phyloP scores from a whole-genome alignment of 108 stramenopile species.

The Licmophora abbreviata region DNA sequence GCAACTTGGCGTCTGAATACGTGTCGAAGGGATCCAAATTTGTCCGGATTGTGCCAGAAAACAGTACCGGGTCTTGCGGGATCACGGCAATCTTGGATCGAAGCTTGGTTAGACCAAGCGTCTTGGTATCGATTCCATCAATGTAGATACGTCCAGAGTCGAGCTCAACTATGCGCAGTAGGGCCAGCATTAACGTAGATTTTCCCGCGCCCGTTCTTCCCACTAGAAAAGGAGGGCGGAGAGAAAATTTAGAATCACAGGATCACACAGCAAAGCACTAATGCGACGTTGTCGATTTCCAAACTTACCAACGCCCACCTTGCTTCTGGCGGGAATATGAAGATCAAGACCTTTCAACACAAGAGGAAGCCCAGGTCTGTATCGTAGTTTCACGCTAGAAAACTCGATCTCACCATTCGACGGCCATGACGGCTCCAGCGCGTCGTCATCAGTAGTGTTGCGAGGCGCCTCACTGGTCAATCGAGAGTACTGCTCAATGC shows the following conservation, averaged over 20 bases:
- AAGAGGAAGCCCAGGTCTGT: conserved; percentile 74
- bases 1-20: conserved; percentile 40
- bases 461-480: conserved; percentile 53
- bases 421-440: conserved; percentile 56
- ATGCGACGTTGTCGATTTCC: conserved; percentile 5
- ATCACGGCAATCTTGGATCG: conserved; percentile 84
- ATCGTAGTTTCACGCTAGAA: conserved; percentile 56
- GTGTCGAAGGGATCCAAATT: conserved; percentile 92
- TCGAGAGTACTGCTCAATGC: conserved; percentile 70
- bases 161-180: conserved; percentile 73
- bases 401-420: conserved; percentile 62
- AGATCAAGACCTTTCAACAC: conserved; percentile 85
- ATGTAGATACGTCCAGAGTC: conserved; percentile 65
- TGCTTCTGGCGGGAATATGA: conserved; percentile 50
- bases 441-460: conserved; percentile 21
- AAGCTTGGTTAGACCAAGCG: conserved; percentile 69
- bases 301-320: conserved; percentile 71
- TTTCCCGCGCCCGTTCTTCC: conserved; percentile 79
- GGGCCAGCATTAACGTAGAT: conserved; percentile 76
- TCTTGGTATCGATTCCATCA: conserved; percentile 79
- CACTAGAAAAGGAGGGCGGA: too few species aligned
- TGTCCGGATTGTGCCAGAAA: conserved; percentile 78
- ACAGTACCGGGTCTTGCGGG: conserved; percentile 95
- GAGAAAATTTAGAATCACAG: conserved; percentile 2
- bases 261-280: background rate